A percentile compares a stretch with the other conserved stretches of the same genome.
Evolutionary conservation across 169 alveolate species (phyloP).

Genomic region (Eimeria maxima): DNA sequence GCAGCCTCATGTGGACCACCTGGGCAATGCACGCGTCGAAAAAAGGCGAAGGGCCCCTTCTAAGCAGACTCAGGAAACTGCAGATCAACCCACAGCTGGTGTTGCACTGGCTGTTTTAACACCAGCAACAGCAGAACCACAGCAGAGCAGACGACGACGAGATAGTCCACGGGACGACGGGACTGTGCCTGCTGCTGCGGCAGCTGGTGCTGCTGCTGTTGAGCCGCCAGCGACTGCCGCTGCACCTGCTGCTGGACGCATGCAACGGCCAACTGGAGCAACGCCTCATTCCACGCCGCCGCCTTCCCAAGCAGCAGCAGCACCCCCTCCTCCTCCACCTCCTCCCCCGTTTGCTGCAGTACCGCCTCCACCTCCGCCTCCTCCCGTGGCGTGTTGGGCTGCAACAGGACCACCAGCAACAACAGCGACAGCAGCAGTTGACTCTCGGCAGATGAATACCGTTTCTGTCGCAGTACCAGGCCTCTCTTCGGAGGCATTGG

Average conservation of each 20-base stretch:
- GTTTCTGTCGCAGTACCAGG: not conserved
- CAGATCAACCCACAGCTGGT: not conserved
- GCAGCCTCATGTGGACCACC: not conserved
- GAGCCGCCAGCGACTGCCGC: not conserved
- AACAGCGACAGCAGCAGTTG: not conserved
- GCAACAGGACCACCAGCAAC: slow-evolving; percentile 5
- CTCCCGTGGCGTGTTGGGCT: not conserved
- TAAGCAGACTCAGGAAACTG: not conserved
- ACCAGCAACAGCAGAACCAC: slow-evolving; percentile 34
- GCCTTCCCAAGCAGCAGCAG: slow-evolving; percentile 26
- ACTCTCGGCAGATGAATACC: not conserved
- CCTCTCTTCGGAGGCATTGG: slow-evolving; percentile 54
- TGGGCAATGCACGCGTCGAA: not conserved
- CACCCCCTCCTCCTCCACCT: slow-evolving; percentile 3
- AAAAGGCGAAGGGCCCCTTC: slow-evolving; percentile 14
- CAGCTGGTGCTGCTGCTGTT: not conserved
- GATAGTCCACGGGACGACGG: slow-evolving; percentile 28
- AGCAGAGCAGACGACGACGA: slow-evolving; percentile 39
- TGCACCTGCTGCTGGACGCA: not conserved
- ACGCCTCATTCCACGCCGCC: not conserved
- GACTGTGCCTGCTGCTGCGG: not conserved
- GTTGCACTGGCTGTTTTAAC: not conserved
- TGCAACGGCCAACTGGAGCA: slow-evolving; percentile 4
- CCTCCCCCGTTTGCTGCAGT: slow-evolving; percentile 16
- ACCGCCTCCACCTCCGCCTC: not conserved